Base-by-base conservation (phyloP, 257 asterid species). In the Plantago ovata region DNA sequence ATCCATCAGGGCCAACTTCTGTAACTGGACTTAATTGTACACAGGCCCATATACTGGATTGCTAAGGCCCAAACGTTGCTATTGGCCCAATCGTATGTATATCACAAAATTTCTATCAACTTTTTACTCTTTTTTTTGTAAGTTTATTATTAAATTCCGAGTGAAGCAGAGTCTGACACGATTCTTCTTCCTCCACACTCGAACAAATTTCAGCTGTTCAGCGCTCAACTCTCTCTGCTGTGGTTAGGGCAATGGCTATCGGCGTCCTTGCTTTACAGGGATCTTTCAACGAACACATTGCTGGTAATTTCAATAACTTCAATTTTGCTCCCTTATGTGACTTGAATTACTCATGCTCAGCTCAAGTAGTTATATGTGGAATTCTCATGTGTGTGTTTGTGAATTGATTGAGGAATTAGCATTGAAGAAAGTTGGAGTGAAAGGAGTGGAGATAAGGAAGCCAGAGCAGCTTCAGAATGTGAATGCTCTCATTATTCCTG, bases 241-340 rank as follows among this genome's bases (percentile, higher is more conserved):
- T 22, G 47, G 14, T 50, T 40, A n/a, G 65, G 60, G 56, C 52
- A 57, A 93, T 93, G 99, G 86, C 74, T 12, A 88, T 93, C 1
- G 99, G 97, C 23, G 96, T 93, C 60, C 92, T 93, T 15, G 99
- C 97, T 63, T 69, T 93, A 24, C 99, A 93, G 84, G 99, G 99
- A 1, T 93, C 99, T 76, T 93, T 84, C 76, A 93, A 93, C 77
- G 97, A 93, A 78, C 99, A 93, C 75, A 84, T 93, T n/a, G 85
- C 97, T 40, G 99, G 99, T 85, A 62, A n/a, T 28, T 28, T 28
- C 36, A 28, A 28, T 28, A 28, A 28, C 36, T 8, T 28, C 36
- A 28, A 28, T 28, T 28, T 28, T 24, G 11, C 16, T 44, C 53
- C 39, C 28, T 23, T 7, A 9, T 43, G 19, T 14, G 15, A 10